phyloP scores from a whole-genome alignment of 2,329 filamentous ascomycete species.

The Aphanoascus verrucosus region DNA sequence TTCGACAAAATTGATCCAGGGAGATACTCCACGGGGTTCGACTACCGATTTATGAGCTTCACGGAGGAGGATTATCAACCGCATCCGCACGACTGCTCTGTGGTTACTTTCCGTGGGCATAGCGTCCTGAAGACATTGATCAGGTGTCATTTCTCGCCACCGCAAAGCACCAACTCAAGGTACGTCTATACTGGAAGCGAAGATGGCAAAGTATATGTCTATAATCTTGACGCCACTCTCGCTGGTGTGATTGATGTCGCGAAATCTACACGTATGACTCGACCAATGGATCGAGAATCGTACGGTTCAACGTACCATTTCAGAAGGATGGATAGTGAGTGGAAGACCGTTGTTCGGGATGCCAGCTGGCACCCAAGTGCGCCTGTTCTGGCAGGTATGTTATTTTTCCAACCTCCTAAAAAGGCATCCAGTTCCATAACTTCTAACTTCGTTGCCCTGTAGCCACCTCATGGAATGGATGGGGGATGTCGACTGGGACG shows the following conservation, averaged over 20 bases:
- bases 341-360: slow-evolving; percentile 74
- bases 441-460: slow-evolving; percentile 15
- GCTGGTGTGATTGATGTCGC: slow-evolving; percentile 70
- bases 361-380: slow-evolving; percentile 83
- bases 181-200: slow-evolving; percentile 90
- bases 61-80: slow-evolving; percentile 47
- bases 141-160: slow-evolving; percentile 87
- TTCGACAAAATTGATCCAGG: slow-evolving; percentile 43
- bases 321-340: slow-evolving; percentile 45
- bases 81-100: slow-evolving; percentile 75
- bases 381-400: slow-evolving; percentile 60
- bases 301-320: slow-evolving; percentile 48
- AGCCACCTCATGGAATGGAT: slow-evolving; percentile 78
- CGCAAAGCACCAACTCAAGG: slow-evolving; percentile 70
- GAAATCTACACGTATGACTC: slow-evolving; percentile 53
- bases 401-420: background rate
- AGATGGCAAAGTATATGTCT: slow-evolving; percentile 82
- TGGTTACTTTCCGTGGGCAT: slow-evolving; percentile 90
- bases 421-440: slow-evolving; percentile 2
- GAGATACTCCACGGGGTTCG: slow-evolving; percentile 49
- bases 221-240: slow-evolving; percentile 82
- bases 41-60: slow-evolving; percentile 51
- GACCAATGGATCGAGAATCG: slow-evolving; percentile 45
- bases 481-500: slow-evolving; percentile 60
- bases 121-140: slow-evolving; percentile 81